Evolutionary conservation across 306 rosid species (phyloP).

Genomic region (Medicago lupulina): DNA sequence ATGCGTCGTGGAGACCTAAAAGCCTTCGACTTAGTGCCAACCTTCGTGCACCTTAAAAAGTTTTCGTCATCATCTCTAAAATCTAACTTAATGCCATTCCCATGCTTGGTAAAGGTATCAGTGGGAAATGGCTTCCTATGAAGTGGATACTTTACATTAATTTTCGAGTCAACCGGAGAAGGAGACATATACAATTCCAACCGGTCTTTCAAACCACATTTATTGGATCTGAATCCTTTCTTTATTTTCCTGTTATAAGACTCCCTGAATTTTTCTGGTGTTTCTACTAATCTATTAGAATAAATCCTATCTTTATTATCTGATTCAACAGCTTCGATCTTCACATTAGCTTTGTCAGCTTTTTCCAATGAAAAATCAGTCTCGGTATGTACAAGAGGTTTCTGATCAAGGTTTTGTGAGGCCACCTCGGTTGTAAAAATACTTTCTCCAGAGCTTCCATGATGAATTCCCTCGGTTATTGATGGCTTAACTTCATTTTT

Average conservation of each 20-base stretch:
- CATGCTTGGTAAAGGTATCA: conserved; percentile 67
- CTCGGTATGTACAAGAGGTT: conserved; percentile 46
- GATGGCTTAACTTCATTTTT: conserved; percentile 50
- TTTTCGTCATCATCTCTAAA: conserved; percentile 92
- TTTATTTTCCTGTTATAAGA: conserved; percentile 57
- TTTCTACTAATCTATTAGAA: conserved; percentile 54
- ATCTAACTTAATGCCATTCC: conserved; percentile 75
- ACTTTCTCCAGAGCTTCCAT: conserved; percentile 62
- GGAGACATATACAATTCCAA: conserved; percentile 52
- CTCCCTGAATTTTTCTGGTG: conserved; percentile 51
- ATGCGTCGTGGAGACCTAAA: conserved; percentile 65
- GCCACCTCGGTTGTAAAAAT: conserved; percentile 52
- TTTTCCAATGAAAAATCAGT: conserved; percentile 47
- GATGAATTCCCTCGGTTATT: conserved; percentile 52
- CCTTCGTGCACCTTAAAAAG: conserved; percentile 60
- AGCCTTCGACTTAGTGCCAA: conserved; percentile 62
- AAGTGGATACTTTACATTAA: conserved; percentile 56
- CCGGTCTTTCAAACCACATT: conserved; percentile 59
- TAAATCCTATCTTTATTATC: conserved; percentile 44
- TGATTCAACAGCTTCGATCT: conserved; percentile 50
- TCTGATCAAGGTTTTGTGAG: conserved; percentile 51
- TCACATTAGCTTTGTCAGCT: conserved; percentile 46
- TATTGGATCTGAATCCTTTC: conserved; percentile 52
- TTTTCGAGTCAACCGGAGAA: conserved; percentile 52
- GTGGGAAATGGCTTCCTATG: conserved; percentile 59